Evolutionary conservation across 2,329 filamentous ascomycete genomes (phyloP).

Genomic region (Arthrobotrys pseudoclavata): DNA sequence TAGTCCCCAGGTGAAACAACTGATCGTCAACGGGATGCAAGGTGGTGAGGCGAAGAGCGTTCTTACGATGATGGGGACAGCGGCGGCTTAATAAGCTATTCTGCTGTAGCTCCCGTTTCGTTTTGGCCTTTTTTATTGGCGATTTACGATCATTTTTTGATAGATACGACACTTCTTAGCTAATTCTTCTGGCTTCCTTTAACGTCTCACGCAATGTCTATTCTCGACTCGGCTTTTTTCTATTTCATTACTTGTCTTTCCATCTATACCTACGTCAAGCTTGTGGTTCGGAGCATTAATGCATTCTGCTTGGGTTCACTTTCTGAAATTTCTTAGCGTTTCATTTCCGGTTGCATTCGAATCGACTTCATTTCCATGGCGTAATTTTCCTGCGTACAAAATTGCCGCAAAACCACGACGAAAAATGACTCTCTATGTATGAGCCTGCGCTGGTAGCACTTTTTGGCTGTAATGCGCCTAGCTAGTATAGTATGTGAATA

Average conservation of each 20-base stretch:
- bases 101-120: neutral
- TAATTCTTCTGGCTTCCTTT: neutral
- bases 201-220: neutral
- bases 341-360: constrained; percentile 3
- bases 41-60: constrained; percentile 71
- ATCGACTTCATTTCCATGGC: constrained; percentile 11
- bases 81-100: constrained; percentile 48
- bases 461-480: neutral
- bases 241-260: neutral
- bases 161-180: constrained; percentile 7
- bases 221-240: neutral
- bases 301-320: neutral
- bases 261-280: neutral
- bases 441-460: neutral
- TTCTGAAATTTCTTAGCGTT: constrained; percentile 11
- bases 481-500: neutral
- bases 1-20: constrained; percentile 73
- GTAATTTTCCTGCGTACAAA: neutral
- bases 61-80: constrained; percentile 65
- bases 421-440: neutral
- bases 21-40: constrained; percentile 73
- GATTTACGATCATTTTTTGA: constrained; percentile 18
- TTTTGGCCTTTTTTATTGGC: neutral
- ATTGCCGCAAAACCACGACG: constrained; percentile 20
- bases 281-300: neutral